Base-by-base conservation (phyloP, 495 filamentous ascomycete species). In the Glarea lozoyensis region DNA sequence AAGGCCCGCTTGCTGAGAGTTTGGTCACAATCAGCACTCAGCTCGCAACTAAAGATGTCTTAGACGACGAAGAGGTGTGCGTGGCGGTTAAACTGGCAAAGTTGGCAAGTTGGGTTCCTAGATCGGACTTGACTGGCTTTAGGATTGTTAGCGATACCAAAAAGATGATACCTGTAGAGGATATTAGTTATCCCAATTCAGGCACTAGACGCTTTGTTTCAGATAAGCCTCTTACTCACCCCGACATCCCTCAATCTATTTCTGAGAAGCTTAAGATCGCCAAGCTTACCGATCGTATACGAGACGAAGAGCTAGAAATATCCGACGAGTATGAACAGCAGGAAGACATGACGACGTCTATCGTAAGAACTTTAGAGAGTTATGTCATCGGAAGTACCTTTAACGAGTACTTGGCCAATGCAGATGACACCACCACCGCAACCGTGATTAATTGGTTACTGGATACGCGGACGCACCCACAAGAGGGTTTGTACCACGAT, bases 381-480 rank as follows among this genome's bases (percentile, higher is more conserved):
- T 69, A 69, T 35, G 46, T 50, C 2, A 45, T 62, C 11, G 55
- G 54, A 30, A 48, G 49, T 10, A 68, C 65, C 10, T 69, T 69
- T 41, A 59, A 53, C 13, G 66, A 69, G 42, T 69, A 64, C 45
- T 54, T 69, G 11, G 65, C 66, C 11, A 69, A 69, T 43, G 65
- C 66, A 2, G 63, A 69, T 33, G 66, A 69, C 33, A 50, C 52
- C 24, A 27, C 43, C 22, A 43, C 48, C n/a, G 60, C 65, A 1
- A 55, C 55, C 10, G 37, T 46, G 25, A 55, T 69, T 23, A 50
- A 38, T 10, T 68, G 66, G 65, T 48, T 59, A 6, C 36, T 67
- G 17, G 63, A 69, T 27, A 30, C 53, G 13, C 45, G 55, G 22
- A 31, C 20, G 4, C 37, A 46, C 44, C 16, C 37, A 13, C 27